Evolutionary conservation across 208 protist genomes (phyloP).

Genomic region (Crithidia acanthocephali): DNA sequence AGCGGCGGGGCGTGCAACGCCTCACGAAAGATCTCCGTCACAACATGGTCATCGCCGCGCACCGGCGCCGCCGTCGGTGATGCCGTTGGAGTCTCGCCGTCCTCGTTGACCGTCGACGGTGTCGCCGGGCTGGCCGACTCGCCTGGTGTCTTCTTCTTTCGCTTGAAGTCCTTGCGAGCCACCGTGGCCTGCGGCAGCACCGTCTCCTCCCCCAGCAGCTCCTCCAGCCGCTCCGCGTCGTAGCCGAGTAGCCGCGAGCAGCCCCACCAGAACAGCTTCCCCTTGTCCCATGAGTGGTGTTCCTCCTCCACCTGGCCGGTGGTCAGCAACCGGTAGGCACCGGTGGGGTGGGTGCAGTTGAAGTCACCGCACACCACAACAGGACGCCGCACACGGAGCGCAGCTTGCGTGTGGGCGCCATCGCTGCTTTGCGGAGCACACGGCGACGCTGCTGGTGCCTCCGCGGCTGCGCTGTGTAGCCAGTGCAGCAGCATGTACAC

Average conservation of each 20-base stretch:
- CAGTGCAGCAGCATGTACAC: conserved; percentile 64
- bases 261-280: conserved; percentile 85
- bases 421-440: too few species aligned
- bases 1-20: conserved; percentile 45
- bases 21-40: conserved; percentile 49
- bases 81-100: not conserved
- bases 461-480: conserved; percentile 22
- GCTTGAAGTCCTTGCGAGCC: conserved; percentile 21
- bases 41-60: conserved; percentile 18
- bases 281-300: conserved; percentile 87
- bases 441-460: not conserved
- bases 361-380: conserved; percentile 88
- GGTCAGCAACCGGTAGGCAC: conserved; percentile 81
- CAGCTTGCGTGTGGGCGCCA: too few species aligned
- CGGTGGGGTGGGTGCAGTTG: conserved; percentile 88
- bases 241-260: conserved; percentile 75
- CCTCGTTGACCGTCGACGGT: not conserved
- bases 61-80: not conserved
- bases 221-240: conserved; percentile 44
- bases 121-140: not conserved
- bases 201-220: conserved; percentile 29
- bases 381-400: conserved; percentile 3
- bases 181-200: conserved; percentile 18
- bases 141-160: conserved; percentile 13
- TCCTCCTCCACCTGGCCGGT: conserved; percentile 63